These are phyloP conservation scores for Diddensiella santjacobensis DNA, from an alignment of 805 yeast genomes.

Conservation along the genomic window DNA sequence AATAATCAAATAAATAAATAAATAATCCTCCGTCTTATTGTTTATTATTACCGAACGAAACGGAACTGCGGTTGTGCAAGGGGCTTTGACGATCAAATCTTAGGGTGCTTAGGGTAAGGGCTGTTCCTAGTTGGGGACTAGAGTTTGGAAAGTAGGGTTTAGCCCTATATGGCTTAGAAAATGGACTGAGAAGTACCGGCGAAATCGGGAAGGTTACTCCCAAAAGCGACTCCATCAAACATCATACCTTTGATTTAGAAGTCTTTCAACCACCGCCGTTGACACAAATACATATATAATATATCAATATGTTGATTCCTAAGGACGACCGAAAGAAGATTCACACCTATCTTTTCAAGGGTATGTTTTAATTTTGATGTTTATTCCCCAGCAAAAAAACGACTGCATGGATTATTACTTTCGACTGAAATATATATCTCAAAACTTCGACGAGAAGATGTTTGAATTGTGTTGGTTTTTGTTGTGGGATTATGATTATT, in stretches of 20 bases:
- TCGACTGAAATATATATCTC: too few species aligned
- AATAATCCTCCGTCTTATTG: too few species aligned
- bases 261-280: background rate
- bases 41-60: too few species aligned
- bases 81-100: too few species aligned
- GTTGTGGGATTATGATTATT: conserved; percentile 24
- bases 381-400: background rate
- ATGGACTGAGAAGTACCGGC: background rate
- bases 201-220: background rate
- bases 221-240: background rate
- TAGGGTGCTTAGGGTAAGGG: too few species aligned
- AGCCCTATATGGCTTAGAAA: too few species aligned
- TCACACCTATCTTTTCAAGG: conserved; percentile 98
- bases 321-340: conserved; percentile 99
- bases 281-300: conserved; percentile 1
- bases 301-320: conserved; percentile 92
- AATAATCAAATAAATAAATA: too few species aligned
- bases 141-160: conserved; percentile 1
- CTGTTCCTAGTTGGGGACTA: too few species aligned
- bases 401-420: too few species aligned
- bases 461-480: background rate
- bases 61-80: too few species aligned
- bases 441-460: background rate
- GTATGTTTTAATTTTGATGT: conserved; percentile 15
- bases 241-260: background rate